A percentile compares a stretch with the other conserved stretches of the same genome.
Conservation (phyloP, 139 green algal genomes). For the Chlorella sp. region DNA sequence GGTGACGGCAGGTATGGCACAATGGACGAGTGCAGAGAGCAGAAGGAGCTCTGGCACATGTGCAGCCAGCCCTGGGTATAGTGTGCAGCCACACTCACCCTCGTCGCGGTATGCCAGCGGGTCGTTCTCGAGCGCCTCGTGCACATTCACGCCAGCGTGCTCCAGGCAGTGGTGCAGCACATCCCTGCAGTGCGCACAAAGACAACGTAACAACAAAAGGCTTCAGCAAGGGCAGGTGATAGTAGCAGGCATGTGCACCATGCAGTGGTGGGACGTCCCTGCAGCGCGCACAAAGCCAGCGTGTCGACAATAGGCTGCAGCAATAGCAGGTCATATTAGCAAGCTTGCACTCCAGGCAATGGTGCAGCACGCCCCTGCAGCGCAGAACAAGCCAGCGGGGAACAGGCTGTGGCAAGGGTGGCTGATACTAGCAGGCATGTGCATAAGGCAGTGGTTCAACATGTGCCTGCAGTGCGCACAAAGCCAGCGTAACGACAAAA, state of each 20-base stretch:
- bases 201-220: neutral
- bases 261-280: too few species aligned
- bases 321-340: too few species aligned
- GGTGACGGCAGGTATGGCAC: neutral
- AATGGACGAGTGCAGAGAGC: too few species aligned
- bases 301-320: too few species aligned
- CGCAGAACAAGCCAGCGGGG: neutral
- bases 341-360: constrained; percentile 73
- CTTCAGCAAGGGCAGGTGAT: neutral
- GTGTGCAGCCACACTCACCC: too few species aligned
- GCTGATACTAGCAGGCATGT: neutral
- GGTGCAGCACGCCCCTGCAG: constrained; percentile 75
- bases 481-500: too few species aligned
- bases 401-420: neutral
- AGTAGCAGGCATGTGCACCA: neutral
- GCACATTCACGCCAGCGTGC: constrained; percentile 63
- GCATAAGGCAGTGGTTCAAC: too few species aligned
- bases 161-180: constrained; percentile 83
- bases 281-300: too few species aligned
- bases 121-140: constrained; percentile 65
- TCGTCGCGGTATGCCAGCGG: constrained; percentile 45
- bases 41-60: too few species aligned
- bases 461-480: too few species aligned
- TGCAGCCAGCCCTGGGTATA: too few species aligned
- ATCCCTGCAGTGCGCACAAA: constrained; percentile 37